Base-by-base conservation (phyloP, 257 asterid genomes). In the Nicotiana benthamiana region DNA sequence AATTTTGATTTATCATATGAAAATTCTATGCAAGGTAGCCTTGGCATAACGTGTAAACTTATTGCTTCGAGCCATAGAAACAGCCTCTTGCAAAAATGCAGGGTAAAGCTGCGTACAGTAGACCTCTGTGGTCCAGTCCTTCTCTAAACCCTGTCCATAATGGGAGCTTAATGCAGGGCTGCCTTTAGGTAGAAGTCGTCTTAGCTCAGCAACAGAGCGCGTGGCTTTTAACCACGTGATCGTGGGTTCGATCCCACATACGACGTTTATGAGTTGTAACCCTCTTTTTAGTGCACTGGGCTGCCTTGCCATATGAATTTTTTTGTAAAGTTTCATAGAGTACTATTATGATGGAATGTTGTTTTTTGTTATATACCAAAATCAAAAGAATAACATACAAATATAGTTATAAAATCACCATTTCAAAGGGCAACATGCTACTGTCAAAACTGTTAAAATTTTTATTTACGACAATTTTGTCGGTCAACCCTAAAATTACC, bases 211-310 rank as follows among this genome's bases (percentile, higher is more conserved):
- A 2, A 27, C 30, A 91, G 97, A 93, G 98, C 97, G 98, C 93
- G 93, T 95, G 97, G 95, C 97, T 93, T 95, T 95, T 92, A 92
- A 95, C 98, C 96, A 91, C 91, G 94, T 92, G 94, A 96, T 90
- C 97, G 93, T 92, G 97, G 94, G 97, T 93, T 93, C 95, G 94
- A 95, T 86, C 30, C 30, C 30, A 27, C 30, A 27, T 1, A 27
- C 30, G 30, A 27, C 2, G 30, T 27, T 27, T 27, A 27, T 27
- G 30, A 27, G 30, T 2, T 27, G 2, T 27, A 27, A 27, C 30
- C 30, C 2, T 27, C 2, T 27, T 27, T 2, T 27, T 27, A 27
- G 30, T 27, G 30, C 30, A 27, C 30, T 27, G 30, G 1, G 30
- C 30, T 27, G 30, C 30, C 30, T 27, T 27, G 30, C 30, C 30